These are phyloP conservation scores for Pholiota adiposa DNA, from an alignment of 1,284 basidiomycete species.

Conservation along the genomic window DNA sequence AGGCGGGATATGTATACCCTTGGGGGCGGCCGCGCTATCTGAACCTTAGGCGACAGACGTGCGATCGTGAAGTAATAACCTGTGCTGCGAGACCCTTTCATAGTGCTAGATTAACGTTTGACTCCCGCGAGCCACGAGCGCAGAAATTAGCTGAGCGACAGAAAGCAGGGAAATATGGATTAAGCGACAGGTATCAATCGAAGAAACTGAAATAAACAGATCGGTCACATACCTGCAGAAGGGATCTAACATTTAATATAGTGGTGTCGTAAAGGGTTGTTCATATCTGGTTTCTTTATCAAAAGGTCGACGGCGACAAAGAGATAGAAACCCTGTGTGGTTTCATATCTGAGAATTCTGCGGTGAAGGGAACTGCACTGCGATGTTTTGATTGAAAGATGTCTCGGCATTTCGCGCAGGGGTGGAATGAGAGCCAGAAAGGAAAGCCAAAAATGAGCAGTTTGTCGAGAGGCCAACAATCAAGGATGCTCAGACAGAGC, in stretches of 20 bases:
- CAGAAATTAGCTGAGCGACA: background rate
- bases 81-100: background rate
- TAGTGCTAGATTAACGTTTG: background rate
- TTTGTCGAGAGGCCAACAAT: background rate
- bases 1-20: background rate
- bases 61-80: background rate
- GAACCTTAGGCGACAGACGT: background rate
- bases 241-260: background rate
- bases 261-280: background rate
- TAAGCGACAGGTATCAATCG: background rate
- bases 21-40: background rate
- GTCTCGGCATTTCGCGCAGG: slow-evolving; percentile 1
- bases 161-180: background rate
- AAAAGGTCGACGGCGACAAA: background rate
- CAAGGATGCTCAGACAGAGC: background rate
- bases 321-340: background rate
- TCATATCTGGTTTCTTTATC: background rate
- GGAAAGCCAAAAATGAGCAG: background rate
- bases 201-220: background rate
- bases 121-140: background rate
- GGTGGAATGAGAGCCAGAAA: background rate
- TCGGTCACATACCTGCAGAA: slow-evolving; percentile 1
- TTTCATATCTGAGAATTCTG: background rate
- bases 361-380: background rate
- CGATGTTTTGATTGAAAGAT: background rate